Conservation (phyloP, 805 yeast species). For the Saturnispora hagleri region DNA sequence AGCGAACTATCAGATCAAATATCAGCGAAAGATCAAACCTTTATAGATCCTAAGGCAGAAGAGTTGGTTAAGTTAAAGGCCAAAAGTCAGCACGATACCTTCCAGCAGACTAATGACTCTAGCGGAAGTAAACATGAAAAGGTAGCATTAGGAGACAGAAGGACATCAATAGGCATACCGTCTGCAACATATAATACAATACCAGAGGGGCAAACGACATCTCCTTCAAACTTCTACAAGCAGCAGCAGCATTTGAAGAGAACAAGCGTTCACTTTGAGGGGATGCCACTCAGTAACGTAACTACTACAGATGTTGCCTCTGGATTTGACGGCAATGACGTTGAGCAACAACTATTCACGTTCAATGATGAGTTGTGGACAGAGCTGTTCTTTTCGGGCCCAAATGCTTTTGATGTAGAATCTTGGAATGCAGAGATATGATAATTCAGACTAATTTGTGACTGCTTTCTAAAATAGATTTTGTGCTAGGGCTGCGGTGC, state of each 20-base stretch:
- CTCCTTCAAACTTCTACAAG: background rate
- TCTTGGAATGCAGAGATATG: background rate
- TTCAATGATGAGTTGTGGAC: conserved; percentile 69
- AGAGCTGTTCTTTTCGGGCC: conserved; percentile 33
- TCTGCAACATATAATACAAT: background rate
- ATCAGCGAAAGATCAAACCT: background rate
- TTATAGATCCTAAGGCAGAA: conserved; percentile 2
- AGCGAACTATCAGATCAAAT: conserved; percentile 11
- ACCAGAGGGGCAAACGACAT: background rate
- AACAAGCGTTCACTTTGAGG: background rate
- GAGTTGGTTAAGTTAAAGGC: conserved; percentile 1
- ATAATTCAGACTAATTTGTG: conserved; percentile 6
- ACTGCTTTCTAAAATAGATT: conserved; percentile 11
- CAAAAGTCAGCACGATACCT: background rate
- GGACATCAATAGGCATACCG: background rate
- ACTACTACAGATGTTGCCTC: conserved; percentile 3
- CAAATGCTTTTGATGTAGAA: conserved; percentile 1
- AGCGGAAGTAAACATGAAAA: background rate
- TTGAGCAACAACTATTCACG: conserved; percentile 35
- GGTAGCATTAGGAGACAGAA: background rate
- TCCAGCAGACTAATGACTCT: background rate
- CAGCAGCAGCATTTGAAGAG: background rate
- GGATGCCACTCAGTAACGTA: background rate
- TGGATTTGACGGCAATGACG: background rate
- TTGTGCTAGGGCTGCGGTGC: conserved; percentile 7